phyloP scores from a whole-genome alignment of 257 asterid species.

The Eustoma russellianum region DNA sequence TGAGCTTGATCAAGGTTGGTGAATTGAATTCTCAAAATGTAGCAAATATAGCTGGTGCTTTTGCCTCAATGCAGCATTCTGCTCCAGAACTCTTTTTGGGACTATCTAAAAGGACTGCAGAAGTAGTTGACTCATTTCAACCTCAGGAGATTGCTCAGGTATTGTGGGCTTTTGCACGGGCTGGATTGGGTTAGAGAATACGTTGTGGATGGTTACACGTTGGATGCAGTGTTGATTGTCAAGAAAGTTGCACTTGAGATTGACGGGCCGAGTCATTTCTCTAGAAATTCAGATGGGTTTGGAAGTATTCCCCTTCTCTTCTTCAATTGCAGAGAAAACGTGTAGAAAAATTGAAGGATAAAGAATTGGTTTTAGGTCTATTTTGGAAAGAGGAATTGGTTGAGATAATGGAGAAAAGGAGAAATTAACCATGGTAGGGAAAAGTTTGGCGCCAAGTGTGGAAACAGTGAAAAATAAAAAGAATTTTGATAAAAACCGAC shows the following conservation, averaged over 20 bases:
- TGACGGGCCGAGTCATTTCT: slow-evolving; percentile 95
- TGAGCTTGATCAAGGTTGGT: slow-evolving; percentile 52
- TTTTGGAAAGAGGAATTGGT: too few species aligned
- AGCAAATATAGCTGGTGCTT: slow-evolving; percentile 90
- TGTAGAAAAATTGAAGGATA: too few species aligned
- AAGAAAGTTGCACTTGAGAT: slow-evolving; percentile 77
- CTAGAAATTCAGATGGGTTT: slow-evolving; percentile 71
- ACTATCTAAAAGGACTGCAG: slow-evolving; percentile 53
- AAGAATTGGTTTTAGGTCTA: too few species aligned
- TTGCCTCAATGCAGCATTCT: slow-evolving; percentile 94
- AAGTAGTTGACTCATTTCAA: slow-evolving; percentile 52
- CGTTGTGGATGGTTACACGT: slow-evolving; percentile 63
- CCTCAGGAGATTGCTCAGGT: slow-evolving; percentile 87
- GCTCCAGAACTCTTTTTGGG: slow-evolving; percentile 66
- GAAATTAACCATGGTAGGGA: too few species aligned
- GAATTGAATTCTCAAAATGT: slow-evolving; percentile 88
- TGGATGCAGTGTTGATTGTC: slow-evolving; percentile 79
- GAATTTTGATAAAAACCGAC: too few species aligned
- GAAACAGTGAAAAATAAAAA: too few species aligned
- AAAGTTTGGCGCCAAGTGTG: too few species aligned
- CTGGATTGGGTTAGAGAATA: slow-evolving; percentile 80
- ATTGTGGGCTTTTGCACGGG: slow-evolving; percentile 93
- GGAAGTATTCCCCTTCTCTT: too few species aligned
- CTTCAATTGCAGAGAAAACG: too few species aligned
- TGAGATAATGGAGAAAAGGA: too few species aligned